Evolutionary conservation across 148 eudicot genomes (phyloP).

Genomic region (Rhododendron ferrugineum): DNA sequence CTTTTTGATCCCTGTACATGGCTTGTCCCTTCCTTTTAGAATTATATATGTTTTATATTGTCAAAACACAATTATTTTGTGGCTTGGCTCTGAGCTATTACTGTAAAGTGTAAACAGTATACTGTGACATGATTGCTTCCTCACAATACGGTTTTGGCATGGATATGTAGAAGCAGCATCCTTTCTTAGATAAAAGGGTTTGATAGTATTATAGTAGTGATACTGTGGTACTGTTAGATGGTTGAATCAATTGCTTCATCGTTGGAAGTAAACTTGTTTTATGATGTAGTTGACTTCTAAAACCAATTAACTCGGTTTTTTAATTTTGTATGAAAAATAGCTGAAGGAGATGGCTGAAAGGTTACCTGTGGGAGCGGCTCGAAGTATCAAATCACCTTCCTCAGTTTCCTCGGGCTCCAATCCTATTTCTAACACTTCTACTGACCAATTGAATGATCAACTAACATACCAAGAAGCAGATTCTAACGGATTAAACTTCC

Average conservation of each 20-base stretch:
- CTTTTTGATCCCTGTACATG: background rate
- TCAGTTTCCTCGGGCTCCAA: slow-evolving; percentile 37
- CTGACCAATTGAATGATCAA: slow-evolving; percentile 44
- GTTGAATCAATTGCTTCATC: background rate
- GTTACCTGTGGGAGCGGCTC: slow-evolving; percentile 86
- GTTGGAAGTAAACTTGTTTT: background rate
- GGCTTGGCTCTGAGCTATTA: background rate
- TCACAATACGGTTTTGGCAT: background rate
- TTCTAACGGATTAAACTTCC: slow-evolving; percentile 46
- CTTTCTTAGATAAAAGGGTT: background rate
- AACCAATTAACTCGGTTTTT: background rate
- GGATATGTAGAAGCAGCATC: background rate
- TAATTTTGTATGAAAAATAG: slow-evolving; percentile 23
- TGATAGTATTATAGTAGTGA: background rate
- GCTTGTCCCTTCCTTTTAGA: background rate
- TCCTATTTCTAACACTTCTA: slow-evolving; percentile 36
- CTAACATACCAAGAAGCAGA: slow-evolving; percentile 43
- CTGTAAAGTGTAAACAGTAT: background rate
- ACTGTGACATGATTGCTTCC: background rate
- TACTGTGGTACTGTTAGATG: background rate
- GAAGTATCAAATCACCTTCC: slow-evolving; percentile 57
- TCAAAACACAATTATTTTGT: background rate
- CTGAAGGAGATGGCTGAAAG: slow-evolving; percentile 97
- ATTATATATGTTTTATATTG: background rate
- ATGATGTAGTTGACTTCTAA: background rate